These are phyloP conservation scores for Colletotrichum costaricense DNA, from an alignment of 2,329 filamentous ascomycete species.

Conservation along the genomic window DNA sequence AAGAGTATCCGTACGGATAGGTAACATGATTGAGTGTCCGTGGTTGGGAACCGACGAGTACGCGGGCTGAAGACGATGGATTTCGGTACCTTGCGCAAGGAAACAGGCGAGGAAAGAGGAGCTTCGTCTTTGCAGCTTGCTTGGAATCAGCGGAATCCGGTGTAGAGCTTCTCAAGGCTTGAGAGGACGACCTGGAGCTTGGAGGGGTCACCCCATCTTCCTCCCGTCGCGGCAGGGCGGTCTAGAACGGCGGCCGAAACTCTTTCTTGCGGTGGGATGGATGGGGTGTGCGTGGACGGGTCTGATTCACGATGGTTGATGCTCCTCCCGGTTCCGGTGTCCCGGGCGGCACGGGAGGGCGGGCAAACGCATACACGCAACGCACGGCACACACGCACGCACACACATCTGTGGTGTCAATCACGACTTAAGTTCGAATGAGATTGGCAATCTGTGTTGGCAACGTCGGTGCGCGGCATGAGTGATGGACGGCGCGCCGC, in stretches of 20 bases:
- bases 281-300: not conserved
- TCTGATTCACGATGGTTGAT: not conserved
- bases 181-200: not conserved
- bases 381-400: not conserved
- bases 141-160: not conserved
- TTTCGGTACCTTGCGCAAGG: not conserved
- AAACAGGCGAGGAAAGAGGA: not conserved
- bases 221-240: not conserved
- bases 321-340: slow-evolving; percentile 19
- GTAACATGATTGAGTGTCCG: not conserved
- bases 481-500: not conserved
- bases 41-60: not conserved
- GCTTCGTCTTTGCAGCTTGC: not conserved
- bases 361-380: not conserved
- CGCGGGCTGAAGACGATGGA: slow-evolving; percentile 14
- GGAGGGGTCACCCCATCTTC: slow-evolving; percentile 7
- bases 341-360: slow-evolving; percentile 22
- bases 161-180: not conserved
- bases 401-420: not conserved
- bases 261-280: not conserved
- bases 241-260: slow-evolving; percentile 11
- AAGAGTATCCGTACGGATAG: not conserved
- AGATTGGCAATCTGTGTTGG: slow-evolving; percentile 12
- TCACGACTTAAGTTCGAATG: not conserved
- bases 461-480: not conserved